These are phyloP conservation scores for Orbilia blumenaviensis DNA, from an alignment of 2,329 filamentous ascomycete genomes.

Conservation along the genomic window DNA sequence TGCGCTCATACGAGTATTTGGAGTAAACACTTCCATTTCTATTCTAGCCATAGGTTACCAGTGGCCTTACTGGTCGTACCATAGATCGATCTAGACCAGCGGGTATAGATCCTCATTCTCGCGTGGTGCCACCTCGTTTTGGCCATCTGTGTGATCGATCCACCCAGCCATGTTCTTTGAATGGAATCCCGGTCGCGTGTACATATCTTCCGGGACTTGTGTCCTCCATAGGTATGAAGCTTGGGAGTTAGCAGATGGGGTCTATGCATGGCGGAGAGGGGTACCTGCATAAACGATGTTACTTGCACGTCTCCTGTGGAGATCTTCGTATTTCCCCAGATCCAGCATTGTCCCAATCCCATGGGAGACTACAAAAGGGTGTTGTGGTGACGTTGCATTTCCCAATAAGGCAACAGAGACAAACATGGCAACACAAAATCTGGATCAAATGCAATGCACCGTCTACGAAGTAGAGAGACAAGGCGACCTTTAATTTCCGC, in stretches of 20 bases:
- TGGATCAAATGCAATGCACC: neutral
- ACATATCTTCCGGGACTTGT: neutral
- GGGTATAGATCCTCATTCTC: neutral
- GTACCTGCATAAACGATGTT: slow-evolving; percentile 45
- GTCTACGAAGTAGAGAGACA: neutral
- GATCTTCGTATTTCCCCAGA: slow-evolving; percentile 5
- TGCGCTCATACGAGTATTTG: neutral
- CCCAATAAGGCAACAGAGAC: neutral
- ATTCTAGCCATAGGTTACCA: neutral
- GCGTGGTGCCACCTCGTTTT: slow-evolving; percentile 6
- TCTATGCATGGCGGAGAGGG: slow-evolving; percentile 14
- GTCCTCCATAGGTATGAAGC: neutral
- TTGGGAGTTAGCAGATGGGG: neutral
- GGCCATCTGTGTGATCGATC: neutral
- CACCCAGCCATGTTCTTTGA: neutral
- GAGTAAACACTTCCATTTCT: neutral
- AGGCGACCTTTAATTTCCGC: slow-evolving; percentile 42
- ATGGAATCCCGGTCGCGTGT: neutral
- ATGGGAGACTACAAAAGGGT: neutral
- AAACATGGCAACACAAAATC: slow-evolving; percentile 18
- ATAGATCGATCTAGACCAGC: neutral
- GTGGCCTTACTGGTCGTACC: neutral
- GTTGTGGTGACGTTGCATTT: slow-evolving; percentile 46
- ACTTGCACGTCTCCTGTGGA: neutral
- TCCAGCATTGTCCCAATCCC: neutral